Evolutionary conservation across 305 asterid genomes (phyloP).

Genomic region (Fraxinus xanthoxyloides): DNA sequence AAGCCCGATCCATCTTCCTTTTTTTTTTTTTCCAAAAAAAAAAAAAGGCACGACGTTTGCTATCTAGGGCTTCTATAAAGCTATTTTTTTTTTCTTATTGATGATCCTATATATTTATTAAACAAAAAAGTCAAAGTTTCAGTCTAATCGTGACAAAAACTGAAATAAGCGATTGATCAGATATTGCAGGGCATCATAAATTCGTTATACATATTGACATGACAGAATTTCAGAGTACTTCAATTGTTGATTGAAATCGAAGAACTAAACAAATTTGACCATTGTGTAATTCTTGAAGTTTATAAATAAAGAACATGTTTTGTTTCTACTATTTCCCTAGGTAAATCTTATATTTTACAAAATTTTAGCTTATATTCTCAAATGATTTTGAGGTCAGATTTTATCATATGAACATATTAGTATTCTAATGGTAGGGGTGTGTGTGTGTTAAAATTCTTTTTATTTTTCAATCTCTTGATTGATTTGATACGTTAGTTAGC

Average conservation of each 20-base stretch:
- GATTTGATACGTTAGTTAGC: neutral
- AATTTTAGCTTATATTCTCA: neutral
- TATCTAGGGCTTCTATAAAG: constrained; percentile 25
- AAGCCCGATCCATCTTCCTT: constrained; percentile 22
- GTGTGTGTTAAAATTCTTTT: neutral
- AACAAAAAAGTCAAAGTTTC: neutral
- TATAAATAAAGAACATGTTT: neutral
- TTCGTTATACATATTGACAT: constrained; percentile 7
- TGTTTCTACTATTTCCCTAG: neutral
- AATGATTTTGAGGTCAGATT: neutral
- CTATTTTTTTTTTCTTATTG: neutral
- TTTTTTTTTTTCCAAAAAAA: neutral
- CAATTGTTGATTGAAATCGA: neutral
- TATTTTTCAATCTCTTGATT: neutral
- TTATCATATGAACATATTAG: neutral
- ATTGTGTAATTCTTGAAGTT: neutral
- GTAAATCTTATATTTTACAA: neutral
- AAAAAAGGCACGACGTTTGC: neutral
- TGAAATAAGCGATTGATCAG: constrained; percentile 16
- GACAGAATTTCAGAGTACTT: neutral
- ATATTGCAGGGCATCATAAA: constrained; percentile 6
- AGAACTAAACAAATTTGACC: neutral
- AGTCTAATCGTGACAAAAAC: neutral
- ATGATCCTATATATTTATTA: too few relatives aligned
- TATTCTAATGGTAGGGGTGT: neutral